phyloP scores from a whole-genome alignment of 108 stramenopile genomes.

The Nitzschia sp. region DNA sequence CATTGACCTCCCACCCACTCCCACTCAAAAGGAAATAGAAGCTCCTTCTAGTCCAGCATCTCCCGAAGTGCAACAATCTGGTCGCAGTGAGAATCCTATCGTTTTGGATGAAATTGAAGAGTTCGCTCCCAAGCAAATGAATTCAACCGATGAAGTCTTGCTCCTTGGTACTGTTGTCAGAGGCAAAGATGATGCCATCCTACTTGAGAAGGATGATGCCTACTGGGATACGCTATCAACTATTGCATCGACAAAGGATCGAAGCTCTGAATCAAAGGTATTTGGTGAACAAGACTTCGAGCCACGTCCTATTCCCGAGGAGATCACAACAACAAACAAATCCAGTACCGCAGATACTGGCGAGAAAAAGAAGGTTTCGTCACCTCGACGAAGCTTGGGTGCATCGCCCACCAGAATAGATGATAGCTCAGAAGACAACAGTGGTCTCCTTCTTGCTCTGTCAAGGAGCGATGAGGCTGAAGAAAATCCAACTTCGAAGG shows the following conservation, averaged over 20 bases:
- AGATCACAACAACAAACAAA: conserved; percentile 32
- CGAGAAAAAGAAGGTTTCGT: not conserved
- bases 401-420: not conserved
- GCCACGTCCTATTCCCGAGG: conserved; percentile 38
- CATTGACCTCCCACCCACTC: not conserved
- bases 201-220: conserved; percentile 36
- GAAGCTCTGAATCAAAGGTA: conserved; percentile 23
- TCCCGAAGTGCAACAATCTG: not conserved
- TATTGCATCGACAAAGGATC: conserved; percentile 41
- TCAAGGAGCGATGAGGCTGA: conserved; percentile 8
- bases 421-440: conserved; percentile 11
- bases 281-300: conserved; percentile 1
- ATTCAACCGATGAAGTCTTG: not conserved
- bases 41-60: conserved; percentile 3
- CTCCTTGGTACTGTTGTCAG: not conserved
- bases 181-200: conserved; percentile 7
- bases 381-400: not conserved
- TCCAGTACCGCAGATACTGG: not conserved
- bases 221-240: conserved; percentile 47
- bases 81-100: not conserved
- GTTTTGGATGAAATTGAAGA: not conserved
- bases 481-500: not conserved
- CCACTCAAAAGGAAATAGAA: not conserved
- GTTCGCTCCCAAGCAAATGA: not conserved
- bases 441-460: conserved; percentile 7